These are phyloP conservation scores for Backusella tuberculispora DNA, from an alignment of 192 early-diverging fungal genomes.

Conservation along the genomic window DNA sequence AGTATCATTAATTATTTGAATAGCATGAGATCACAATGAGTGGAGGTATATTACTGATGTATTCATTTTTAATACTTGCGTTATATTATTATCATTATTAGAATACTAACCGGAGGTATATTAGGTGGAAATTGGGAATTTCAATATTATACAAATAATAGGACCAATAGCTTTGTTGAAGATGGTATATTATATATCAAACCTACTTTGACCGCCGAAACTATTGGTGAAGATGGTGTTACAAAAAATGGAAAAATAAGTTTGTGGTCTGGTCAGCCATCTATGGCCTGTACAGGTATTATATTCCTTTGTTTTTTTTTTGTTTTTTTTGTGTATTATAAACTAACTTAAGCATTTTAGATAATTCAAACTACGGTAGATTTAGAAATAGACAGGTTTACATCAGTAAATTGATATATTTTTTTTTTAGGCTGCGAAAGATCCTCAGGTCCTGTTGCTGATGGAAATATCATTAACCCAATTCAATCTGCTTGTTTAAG, in stretches of 20 bases:
- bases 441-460: slow-evolving; percentile 46
- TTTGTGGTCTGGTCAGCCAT: slow-evolving; percentile 37
- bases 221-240: slow-evolving; percentile 50
- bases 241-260: slow-evolving; percentile 43
- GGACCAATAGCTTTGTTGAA: slow-evolving; percentile 61
- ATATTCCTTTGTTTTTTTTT: neutral
- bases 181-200: slow-evolving; percentile 63
- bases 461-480: slow-evolving; percentile 60
- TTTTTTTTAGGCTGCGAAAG: slow-evolving; percentile 45
- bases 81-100: neutral
- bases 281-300: slow-evolving; percentile 32
- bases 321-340: neutral
- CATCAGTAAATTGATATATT: neutral
- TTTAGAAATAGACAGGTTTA: neutral
- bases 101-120: neutral
- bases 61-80: neutral
- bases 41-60: slow-evolving; percentile 23
- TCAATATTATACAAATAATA: slow-evolving; percentile 45
- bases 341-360: neutral
- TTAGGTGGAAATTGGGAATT: slow-evolving; percentile 41
- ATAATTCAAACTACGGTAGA: slow-evolving; percentile 37
- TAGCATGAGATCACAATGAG: slow-evolving; percentile 39
- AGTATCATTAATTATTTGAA: neutral
- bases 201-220: slow-evolving; percentile 60
- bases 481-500: slow-evolving; percentile 60